Evolutionary conservation across 2,329 filamentous ascomycete genomes (phyloP).

Genomic region (Phyllosticta citrichinensis): DNA sequence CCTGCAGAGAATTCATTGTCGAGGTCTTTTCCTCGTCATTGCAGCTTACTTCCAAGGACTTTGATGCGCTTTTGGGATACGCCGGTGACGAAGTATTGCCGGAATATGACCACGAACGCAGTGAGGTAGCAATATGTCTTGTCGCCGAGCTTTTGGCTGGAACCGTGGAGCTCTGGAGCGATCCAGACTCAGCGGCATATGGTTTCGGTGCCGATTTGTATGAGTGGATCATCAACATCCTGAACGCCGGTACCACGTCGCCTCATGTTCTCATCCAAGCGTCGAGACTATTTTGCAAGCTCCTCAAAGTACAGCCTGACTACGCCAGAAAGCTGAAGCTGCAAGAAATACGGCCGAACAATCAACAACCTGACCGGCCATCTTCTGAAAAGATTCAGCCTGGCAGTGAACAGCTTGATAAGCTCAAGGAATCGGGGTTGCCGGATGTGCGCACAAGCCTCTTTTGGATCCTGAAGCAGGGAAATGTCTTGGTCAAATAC

Average conservation of each 20-base stretch:
- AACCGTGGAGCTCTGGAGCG: conserved; percentile 54
- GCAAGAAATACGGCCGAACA: too few relatives aligned
- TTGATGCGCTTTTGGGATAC: conserved; percentile 36
- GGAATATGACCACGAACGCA: conserved; percentile 55
- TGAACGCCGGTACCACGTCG: conserved; percentile 62
- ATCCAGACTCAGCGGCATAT: conserved; percentile 47
- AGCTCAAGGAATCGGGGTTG: conserved; percentile 36
- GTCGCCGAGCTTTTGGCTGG: conserved; percentile 59
- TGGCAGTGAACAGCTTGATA: too few relatives aligned
- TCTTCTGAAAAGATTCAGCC: too few relatives aligned
- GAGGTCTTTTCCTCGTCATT: conserved; percentile 14
- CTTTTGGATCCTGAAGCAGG: conserved; percentile 58
- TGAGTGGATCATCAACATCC: conserved; percentile 58
- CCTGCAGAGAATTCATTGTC: conserved; percentile 11
- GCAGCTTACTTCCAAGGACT: conserved; percentile 21
- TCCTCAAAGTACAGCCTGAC: conserved; percentile 56
- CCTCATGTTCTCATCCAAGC: conserved; percentile 57
- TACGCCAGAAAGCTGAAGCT: conserved; percentile 43
- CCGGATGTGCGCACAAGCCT: conserved; percentile 61
- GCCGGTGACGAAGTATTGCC: conserved; percentile 37
- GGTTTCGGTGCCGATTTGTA: conserved; percentile 67
- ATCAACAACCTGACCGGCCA: too few relatives aligned
- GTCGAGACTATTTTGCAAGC: conserved; percentile 55
- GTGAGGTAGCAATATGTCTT: conserved; percentile 60
- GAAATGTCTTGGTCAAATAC: conserved; percentile 64